Evolutionary conservation across 352 stramenopile species (phyloP).

Genomic region (Phytopythium sindhum): DNA sequence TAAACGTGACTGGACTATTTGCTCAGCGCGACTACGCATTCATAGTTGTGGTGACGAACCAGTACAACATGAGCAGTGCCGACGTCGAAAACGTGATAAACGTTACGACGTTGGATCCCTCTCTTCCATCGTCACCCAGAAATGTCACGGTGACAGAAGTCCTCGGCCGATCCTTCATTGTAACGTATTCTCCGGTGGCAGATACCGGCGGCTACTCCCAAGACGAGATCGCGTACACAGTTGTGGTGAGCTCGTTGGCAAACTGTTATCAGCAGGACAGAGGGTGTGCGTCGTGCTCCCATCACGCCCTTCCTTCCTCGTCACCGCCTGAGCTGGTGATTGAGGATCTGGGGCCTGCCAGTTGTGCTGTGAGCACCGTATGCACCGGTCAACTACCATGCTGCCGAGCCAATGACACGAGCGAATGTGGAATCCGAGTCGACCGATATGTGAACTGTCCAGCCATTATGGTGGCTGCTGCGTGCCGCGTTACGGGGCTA

Average conservation of each 20-base stretch:
- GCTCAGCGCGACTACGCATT: slow-evolving; percentile 31
- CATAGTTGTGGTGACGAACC: slow-evolving; percentile 32
- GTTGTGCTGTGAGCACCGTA: slow-evolving; percentile 14
- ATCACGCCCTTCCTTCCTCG: background rate
- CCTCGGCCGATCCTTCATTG: slow-evolving; percentile 25
- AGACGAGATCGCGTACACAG: slow-evolving; percentile 18
- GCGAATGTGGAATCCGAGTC: slow-evolving; percentile 19
- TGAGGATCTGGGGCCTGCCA: background rate
- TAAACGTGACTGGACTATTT: slow-evolving; percentile 18
- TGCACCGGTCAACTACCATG: slow-evolving; percentile 14
- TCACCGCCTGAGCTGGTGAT: background rate
- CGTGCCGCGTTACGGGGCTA: slow-evolving; percentile 29
- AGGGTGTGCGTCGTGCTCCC: background rate
- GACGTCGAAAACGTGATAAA: slow-evolving; percentile 15
- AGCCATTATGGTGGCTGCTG: background rate
- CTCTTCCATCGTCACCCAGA: slow-evolving; percentile 18
- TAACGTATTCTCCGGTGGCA: slow-evolving; percentile 17
- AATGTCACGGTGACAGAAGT: slow-evolving; percentile 13
- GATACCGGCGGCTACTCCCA: slow-evolving; percentile 28
- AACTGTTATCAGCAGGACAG: slow-evolving; percentile 18
- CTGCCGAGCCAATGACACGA: slow-evolving; percentile 5
- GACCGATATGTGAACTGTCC: slow-evolving; percentile 15
- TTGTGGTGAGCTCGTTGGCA: slow-evolving; percentile 16
- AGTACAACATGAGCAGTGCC: slow-evolving; percentile 29
- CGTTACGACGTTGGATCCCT: slow-evolving; percentile 11